Evolutionary conservation across 257 asterid genomes (phyloP), one percentile per base, ranked within the genome.

Genomic region (Thymus mandschuricus): DNA sequence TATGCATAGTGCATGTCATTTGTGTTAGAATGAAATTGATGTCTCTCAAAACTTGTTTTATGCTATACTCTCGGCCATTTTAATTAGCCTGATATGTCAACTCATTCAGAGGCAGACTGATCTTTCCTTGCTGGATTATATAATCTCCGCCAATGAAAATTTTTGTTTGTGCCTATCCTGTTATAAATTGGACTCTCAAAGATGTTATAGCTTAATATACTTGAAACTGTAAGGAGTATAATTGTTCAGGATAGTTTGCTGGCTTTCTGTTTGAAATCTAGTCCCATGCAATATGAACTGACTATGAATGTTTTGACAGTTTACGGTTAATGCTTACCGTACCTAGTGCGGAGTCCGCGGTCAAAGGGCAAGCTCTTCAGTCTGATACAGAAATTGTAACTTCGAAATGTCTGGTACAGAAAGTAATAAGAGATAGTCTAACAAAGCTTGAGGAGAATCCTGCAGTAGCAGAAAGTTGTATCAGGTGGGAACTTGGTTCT

Each of bases 401-500:
- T 68, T 85, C 95, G 6, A 82, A 82, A 78, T 57, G 71, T 73
- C 75, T 87, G 76, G 84, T 95, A 69, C 82, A 68, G 69, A 84
- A 86, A 82, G 82, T 95, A 65, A 64, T 92, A 46, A 78, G 84
- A 60, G 94, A 88, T 73, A 85, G 95, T 78, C 72, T 95, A 75
- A 76, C 35, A 48, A 85, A 81, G 77, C 84, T 90, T 38, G 77
- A 81, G 38, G 79, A 73, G 54, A 74, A 75, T 61, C 80, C 81
- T 69, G 77, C 78, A 55, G 57, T 13, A 66, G 75, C 75, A 28
- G 86, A 84, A 69, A 74, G 82, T 74, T 81, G 84, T 75, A 78
- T 92, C 83, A 86, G 99, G 85, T 95, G 98, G 98, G 99, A 95
- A 84, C 97, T 95, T 61, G 99, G 98, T 78, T 89, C 96, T 58